phyloP scores from a whole-genome alignment of 1,284 basidiomycete genomes.

The Microbotryum intermedium region DNA sequence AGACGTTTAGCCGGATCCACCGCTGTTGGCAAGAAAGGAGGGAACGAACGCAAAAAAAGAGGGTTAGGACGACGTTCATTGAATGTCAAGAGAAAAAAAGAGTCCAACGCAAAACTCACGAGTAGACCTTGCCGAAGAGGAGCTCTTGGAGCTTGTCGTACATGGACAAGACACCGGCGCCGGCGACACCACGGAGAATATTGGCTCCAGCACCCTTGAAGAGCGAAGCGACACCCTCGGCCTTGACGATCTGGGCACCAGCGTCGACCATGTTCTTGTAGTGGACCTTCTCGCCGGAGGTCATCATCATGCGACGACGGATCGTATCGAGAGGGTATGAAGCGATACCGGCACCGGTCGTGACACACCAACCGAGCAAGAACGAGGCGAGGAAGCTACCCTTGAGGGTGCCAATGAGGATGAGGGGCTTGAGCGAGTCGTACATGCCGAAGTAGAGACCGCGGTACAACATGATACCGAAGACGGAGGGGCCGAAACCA shows the following conservation, averaged over 20 bases:
- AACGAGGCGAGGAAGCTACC: slow-evolving; percentile 88
- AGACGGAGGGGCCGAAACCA: slow-evolving; percentile 88
- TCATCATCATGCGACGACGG: slow-evolving; percentile 63
- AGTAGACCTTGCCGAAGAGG: slow-evolving; percentile 39
- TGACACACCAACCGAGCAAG: slow-evolving; percentile 69
- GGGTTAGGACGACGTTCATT: no score
- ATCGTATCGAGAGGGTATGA: slow-evolving; percentile 93
- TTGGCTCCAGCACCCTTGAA: slow-evolving; percentile 63
- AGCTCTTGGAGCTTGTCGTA: slow-evolving; percentile 80
- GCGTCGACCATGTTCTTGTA: slow-evolving; percentile 75
- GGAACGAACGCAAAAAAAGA: no score
- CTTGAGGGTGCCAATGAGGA: slow-evolving; percentile 77
- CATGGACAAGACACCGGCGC: slow-evolving; percentile 90
- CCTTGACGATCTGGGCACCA: slow-evolving; percentile 65
- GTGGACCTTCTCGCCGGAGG: slow-evolving; percentile 58
- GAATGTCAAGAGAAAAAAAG: background rate
- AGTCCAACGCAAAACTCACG: background rate
- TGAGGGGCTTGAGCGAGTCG: slow-evolving; percentile 82
- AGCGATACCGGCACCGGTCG: slow-evolving; percentile 88
- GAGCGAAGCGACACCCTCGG: slow-evolving; percentile 74
- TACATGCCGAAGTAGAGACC: slow-evolving; percentile 65
- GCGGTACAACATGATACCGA: slow-evolving; percentile 92
- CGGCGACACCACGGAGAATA: slow-evolving; percentile 87
- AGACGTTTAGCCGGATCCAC: background rate
- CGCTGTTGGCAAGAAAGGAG: background rate